phyloP scores from a whole-genome alignment of 345 rosid genomes.

The Lepidium sativum region DNA sequence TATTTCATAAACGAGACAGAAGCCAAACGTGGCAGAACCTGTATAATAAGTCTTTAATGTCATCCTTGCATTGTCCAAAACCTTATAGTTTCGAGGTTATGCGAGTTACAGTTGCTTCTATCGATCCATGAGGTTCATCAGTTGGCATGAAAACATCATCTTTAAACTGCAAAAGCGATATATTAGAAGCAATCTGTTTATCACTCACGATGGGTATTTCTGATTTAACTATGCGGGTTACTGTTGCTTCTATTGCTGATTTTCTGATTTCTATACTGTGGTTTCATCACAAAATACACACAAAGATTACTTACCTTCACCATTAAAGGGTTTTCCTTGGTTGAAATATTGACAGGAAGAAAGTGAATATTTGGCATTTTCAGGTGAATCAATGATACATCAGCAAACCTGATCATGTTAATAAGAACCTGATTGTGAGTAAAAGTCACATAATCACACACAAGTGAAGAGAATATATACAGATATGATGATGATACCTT shows the following conservation, averaged over 20 bases:
- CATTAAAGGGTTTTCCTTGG: slow-evolving; percentile 52
- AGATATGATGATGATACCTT: slow-evolving; percentile 39
- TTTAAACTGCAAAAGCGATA: slow-evolving; percentile 47
- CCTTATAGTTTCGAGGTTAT: slow-evolving; percentile 61
- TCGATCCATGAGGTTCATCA: slow-evolving; percentile 91
- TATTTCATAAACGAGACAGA: slow-evolving; percentile 17
- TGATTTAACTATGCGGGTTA: neutral
- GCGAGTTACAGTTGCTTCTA: slow-evolving; percentile 74
- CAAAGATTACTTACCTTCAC: slow-evolving; percentile 54
- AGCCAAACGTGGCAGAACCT: slow-evolving; percentile 11
- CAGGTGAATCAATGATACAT: slow-evolving; percentile 58
- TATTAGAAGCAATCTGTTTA: neutral
- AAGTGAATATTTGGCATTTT: slow-evolving; percentile 94
- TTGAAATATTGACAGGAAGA: slow-evolving; percentile 72
- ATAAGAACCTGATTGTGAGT: neutral
- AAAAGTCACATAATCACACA: neutral
- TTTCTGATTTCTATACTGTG: neutral
- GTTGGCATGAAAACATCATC: slow-evolving; percentile 84
- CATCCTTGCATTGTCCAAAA: neutral
- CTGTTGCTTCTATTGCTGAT: neutral
- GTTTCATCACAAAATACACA: neutral
- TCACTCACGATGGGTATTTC: neutral
- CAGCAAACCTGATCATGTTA: slow-evolving; percentile 48
- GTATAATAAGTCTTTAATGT: neutral
- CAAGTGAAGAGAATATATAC: neutral